Evolutionary conservation across 2,329 filamentous ascomycete genomes (phyloP).

Genomic region (Colletotrichum neosansevieriae): DNA sequence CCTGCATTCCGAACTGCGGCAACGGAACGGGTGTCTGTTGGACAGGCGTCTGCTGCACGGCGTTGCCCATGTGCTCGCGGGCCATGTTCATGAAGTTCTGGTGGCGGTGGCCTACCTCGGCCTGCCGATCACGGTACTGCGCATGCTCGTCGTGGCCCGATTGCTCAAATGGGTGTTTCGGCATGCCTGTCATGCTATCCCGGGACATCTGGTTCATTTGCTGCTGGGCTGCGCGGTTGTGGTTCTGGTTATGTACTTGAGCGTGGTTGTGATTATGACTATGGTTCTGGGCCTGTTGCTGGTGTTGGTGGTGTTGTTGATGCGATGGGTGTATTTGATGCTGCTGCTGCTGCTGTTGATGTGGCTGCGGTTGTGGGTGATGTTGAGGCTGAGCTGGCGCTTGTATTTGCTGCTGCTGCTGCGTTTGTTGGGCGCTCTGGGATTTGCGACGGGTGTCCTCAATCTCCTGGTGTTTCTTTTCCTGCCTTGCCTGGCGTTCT

Average conservation of each 20-base stretch:
- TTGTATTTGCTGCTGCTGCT: slow-evolving; percentile 37
- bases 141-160: slow-evolving; percentile 39
- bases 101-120: slow-evolving; percentile 26
- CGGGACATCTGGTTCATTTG: slow-evolving; percentile 39
- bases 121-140: slow-evolving; percentile 39
- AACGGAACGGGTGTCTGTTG: slow-evolving; percentile 41
- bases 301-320: slow-evolving; percentile 27
- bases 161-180: slow-evolving; percentile 40
- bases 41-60: slow-evolving; percentile 35
- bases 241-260: slow-evolving; percentile 12
- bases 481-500: slow-evolving; percentile 52
- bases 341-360: slow-evolving; percentile 42
- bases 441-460: slow-evolving; percentile 50
- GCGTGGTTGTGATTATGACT: slow-evolving; percentile 23
- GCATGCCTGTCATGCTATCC: slow-evolving; percentile 33
- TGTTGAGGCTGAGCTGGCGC: slow-evolving; percentile 26
- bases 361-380: slow-evolving; percentile 42
- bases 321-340: slow-evolving; percentile 41
- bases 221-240: slow-evolving; percentile 28
- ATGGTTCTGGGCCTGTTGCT: slow-evolving; percentile 29
- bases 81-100: slow-evolving; percentile 36
- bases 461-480: slow-evolving; percentile 53
- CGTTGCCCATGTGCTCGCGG: slow-evolving; percentile 36
- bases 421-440: slow-evolving; percentile 46
- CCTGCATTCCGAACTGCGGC: slow-evolving; percentile 41